phyloP scores from a whole-genome alignment of 768 basidiomycete genomes.

The Tricholoma saponaceum region DNA sequence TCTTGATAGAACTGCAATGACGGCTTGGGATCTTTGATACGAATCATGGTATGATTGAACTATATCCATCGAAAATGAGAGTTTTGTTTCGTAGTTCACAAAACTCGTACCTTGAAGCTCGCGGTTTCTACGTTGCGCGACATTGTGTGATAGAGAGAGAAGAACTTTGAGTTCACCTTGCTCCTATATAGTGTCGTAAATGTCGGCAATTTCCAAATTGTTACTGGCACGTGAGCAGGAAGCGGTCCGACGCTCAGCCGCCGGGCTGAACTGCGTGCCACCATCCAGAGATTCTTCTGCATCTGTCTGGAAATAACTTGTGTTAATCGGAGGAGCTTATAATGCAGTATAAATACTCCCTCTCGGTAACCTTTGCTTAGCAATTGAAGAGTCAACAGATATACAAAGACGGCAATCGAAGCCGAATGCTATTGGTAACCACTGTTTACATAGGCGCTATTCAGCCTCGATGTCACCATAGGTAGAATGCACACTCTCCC shows the following conservation, averaged over 20 bases:
- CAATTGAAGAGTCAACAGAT: no score
- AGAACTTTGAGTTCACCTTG: not conserved
- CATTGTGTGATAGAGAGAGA: slow-evolving; percentile 36
- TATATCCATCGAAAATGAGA: slow-evolving; percentile 16
- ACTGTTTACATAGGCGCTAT: no score
- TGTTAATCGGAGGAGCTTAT: no score
- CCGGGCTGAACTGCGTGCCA: not conserved
- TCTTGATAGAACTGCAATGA: slow-evolving; percentile 82
- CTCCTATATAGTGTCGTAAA: not conserved
- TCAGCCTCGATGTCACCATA: no score
- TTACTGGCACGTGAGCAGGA: not conserved
- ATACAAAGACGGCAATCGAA: no score
- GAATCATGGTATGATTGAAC: slow-evolving; percentile 88
- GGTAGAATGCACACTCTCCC: no score
- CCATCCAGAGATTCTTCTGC: no score
- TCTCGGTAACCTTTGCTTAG: no score
- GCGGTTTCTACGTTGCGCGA: slow-evolving; percentile 62
- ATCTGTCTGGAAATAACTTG: no score
- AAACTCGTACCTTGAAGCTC: slow-evolving; percentile 48
- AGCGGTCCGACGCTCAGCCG: not conserved
- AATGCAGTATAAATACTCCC: no score
- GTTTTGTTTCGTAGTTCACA: not conserved
- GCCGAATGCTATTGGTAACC: no score
- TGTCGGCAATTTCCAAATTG: not conserved
- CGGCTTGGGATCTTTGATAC: slow-evolving; percentile 81